Evolutionary conservation across 2,329 filamentous ascomycete species (phyloP), one percentile per base, ranked within the genome.

Genomic region (Trichoderma koningiopsis): DNA sequence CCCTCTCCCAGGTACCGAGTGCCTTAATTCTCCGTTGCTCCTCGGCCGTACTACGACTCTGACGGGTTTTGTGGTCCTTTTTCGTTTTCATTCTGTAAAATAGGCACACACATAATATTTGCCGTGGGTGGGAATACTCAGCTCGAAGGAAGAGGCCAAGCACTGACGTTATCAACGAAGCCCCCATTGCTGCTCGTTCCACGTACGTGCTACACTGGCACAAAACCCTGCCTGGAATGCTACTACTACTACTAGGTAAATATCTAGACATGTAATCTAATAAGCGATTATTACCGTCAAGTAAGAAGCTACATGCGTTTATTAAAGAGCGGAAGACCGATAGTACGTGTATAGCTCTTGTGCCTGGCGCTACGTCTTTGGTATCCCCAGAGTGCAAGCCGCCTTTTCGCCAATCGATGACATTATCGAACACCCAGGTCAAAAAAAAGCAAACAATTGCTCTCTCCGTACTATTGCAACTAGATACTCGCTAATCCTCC

Each of bases 321-420:
- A 19, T 43, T 0, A 5, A 43, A n/a, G 40, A 43, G 40, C 19
- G 40, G 40, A 19, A 16, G 19, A 16, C 16, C 40, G 40, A 43
- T 43, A 43, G 40, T n/a, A 43, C 40, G 6, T 43, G 40, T n/a
- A 16, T 7, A 43, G 40, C 43, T 22, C 27, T 27, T n/a, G 31
- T 58, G 13, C 56, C 31, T 37, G 14, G 33, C 43, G 10, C 40
- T 52, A 35, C 59, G 52, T 62, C 59, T 43, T 13, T 27, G 43
- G 27, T 52, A 27, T 5, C 61, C 29, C 22, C 33, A 22, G 8
- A n/a, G 56, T 43, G 61, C 49, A 64, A 56, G 24, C 61, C 22
- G 61, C 61, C 52, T 65, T 29, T 11, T 57, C 27, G 40, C 52
- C 52, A 64, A 64, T 65, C 52, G 43, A 19, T 27, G 24, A 16